Evolutionary conservation across 2,329 filamentous ascomycete species (phyloP).

Genomic region (Triangularia verruculosa): DNA sequence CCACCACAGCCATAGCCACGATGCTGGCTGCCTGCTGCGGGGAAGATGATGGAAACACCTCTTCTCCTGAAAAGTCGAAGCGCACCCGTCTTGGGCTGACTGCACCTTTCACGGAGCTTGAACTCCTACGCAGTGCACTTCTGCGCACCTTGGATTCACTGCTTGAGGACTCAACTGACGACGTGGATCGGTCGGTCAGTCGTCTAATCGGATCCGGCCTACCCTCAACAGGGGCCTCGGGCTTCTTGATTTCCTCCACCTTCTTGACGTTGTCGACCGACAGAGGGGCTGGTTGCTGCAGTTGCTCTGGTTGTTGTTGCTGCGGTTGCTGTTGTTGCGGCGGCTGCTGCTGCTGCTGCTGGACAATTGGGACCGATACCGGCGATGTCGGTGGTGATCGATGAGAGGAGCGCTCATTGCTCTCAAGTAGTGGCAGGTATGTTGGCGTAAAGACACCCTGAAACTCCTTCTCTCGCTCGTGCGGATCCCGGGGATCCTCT

Average conservation of each 20-base stretch:
- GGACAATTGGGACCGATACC: conserved; percentile 14
- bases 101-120: conserved; percentile 44
- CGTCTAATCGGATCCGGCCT: conserved; percentile 36
- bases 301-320: not conserved
- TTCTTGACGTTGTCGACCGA: conserved; percentile 19
- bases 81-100: conserved; percentile 60
- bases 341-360: not conserved
- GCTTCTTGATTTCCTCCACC: conserved; percentile 19
- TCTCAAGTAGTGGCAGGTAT: conserved; percentile 61
- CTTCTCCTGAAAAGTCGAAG: conserved; percentile 58
- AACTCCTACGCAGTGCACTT: conserved; percentile 56
- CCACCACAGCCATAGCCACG: conserved; percentile 12
- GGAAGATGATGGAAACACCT: conserved; percentile 59
- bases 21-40: conserved; percentile 37
- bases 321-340: not conserved
- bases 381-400: conserved; percentile 26
- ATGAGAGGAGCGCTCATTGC: conserved; percentile 31
- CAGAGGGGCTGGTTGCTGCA: conserved; percentile 14
- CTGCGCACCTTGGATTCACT: conserved; percentile 47
- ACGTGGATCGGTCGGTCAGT: conserved; percentile 47
- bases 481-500: conserved; percentile 43
- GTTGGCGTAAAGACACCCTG: conserved; percentile 61
- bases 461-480: conserved; percentile 58
- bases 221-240: conserved; percentile 4
- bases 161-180: conserved; percentile 51